These are phyloP conservation scores for Punctularia strigosozonata DNA, from an alignment of 768 basidiomycete genomes.

Conservation along the genomic window DNA sequence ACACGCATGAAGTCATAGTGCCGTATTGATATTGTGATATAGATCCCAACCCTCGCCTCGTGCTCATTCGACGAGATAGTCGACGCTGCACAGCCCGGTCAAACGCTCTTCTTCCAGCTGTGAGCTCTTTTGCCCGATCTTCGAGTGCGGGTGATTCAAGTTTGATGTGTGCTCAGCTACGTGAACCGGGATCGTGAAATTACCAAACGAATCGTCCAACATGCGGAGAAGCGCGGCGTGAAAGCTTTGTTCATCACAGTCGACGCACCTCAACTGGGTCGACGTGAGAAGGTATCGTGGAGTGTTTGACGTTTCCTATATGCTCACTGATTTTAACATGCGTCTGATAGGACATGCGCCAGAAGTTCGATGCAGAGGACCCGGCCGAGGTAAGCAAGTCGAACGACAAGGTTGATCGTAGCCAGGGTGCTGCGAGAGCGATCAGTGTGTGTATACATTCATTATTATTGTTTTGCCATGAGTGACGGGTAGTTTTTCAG, in stretches of 20 bases:
- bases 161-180: slow-evolving; percentile 42
- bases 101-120: slow-evolving; percentile 83
- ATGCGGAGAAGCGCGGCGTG: slow-evolving; percentile 84
- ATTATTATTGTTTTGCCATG: not conserved
- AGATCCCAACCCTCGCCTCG: slow-evolving; percentile 94
- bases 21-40: not conserved
- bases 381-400: slow-evolving; percentile 44
- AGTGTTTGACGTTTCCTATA: slow-evolving; percentile 6
- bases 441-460: slow-evolving; percentile 53
- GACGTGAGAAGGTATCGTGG: slow-evolving; percentile 63
- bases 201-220: slow-evolving; percentile 78
- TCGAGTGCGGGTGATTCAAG: not conserved
- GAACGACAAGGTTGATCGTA: slow-evolving; percentile 52
- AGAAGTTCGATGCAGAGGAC: slow-evolving; percentile 84
- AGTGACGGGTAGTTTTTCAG: slow-evolving; percentile 20
- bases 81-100: slow-evolving; percentile 70
- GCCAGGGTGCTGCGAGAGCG: slow-evolving; percentile 88
- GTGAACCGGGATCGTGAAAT: slow-evolving; percentile 86
- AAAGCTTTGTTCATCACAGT: slow-evolving; percentile 96
- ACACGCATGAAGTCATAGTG: not conserved
- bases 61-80: slow-evolving; percentile 95
- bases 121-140: not conserved
- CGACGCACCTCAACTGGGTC: slow-evolving; percentile 92
- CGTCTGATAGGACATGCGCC: slow-evolving; percentile 25
- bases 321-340: not conserved